phyloP scores from a whole-genome alignment of 2,329 filamentous ascomycete species.

The Botrytis galanthina region DNA sequence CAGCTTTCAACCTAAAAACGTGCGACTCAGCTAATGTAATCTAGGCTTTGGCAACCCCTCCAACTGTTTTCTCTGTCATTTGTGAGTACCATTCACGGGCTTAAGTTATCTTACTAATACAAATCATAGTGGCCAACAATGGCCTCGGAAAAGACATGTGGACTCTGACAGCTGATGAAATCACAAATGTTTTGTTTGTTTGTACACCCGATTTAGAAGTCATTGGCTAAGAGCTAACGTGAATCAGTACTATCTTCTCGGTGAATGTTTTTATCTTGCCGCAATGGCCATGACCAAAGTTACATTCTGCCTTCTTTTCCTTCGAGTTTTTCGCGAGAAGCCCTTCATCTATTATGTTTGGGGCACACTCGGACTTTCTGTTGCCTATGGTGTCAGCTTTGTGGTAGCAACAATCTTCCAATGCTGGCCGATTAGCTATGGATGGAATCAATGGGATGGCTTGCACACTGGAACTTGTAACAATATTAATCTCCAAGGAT shows the following conservation, averaged over 20 bases:
- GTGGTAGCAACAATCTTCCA: slow-evolving; percentile 11
- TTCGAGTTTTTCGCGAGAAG: slow-evolving; percentile 49
- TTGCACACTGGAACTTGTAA: slow-evolving; percentile 48
- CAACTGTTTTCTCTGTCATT: not conserved
- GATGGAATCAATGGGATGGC: slow-evolving; percentile 53
- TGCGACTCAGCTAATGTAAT: not conserved
- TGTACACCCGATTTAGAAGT: not conserved
- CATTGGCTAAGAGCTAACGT: not conserved
- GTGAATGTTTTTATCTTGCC: slow-evolving; percentile 22
- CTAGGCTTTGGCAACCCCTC: not conserved
- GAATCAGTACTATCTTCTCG: slow-evolving; percentile 18
- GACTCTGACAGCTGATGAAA: slow-evolving; percentile 9
- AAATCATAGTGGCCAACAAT: slow-evolving; percentile 13
- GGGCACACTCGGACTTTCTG: slow-evolving; percentile 39
- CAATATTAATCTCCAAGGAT: slow-evolving; percentile 49
- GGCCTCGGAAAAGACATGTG: slow-evolving; percentile 21
- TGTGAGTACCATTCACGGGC: not conserved
- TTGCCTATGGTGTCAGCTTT: slow-evolving; percentile 20
- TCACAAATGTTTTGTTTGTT: slow-evolving; percentile 15
- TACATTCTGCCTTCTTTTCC: slow-evolving; percentile 53
- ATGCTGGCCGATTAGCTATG: slow-evolving; percentile 50
- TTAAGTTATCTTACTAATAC: not conserved
- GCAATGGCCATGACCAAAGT: slow-evolving; percentile 40
- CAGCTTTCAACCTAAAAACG: not conserved
- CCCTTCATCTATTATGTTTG: slow-evolving; percentile 36